Base-by-base conservation (phyloP, 495 filamentous ascomycete genomes). In the Ramalina intermedia region DNA sequence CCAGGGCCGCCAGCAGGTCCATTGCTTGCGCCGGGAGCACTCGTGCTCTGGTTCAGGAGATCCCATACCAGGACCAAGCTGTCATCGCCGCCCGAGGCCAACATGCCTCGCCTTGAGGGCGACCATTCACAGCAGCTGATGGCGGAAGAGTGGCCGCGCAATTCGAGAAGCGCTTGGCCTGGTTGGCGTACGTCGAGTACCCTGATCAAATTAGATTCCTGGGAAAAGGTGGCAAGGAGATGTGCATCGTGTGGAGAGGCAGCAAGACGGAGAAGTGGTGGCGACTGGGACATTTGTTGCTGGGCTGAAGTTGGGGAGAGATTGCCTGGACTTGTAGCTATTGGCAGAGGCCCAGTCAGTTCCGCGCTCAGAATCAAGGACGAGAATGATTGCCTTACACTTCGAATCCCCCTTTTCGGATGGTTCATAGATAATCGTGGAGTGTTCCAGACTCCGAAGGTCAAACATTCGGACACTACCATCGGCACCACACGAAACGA, bases 391-490 rank as follows among this genome's bases (percentile, higher is more conserved):
- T 5, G 8, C 33, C 67, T 52, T 72, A 90, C 87, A 74, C 68
- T 85, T 84, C 37, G 51, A 50, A 18, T 93, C 89, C 45, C 80
- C 80, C 65, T 90, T 95, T 46, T 85, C 81, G 3, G 85, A 85
- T 11, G 91, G 91, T 62, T 99, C 91, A 61, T 99, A 99, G 54
- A 99, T 99, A 57, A 99, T 99, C 44, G 91, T 99, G 54, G 87
- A 94, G 63, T 99, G 91, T 60, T 99, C 91, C 21, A 99, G 69
- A 61, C 90, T 96, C 52, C 91, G 76, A 14, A 99, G 76, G 61
- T 99, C 91, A 63, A 99, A 99, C 91, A 99, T 99, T 47, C 91
- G 78, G 37, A 99, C 91, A 64, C 90, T 96, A 17, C 91, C 91
- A 61, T 99, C 91, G 36, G 94, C 93, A 43, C 91, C 91, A 64